Percentiles rank a stretch among this genome's conserved stretches.
Evolutionary conservation across 2,329 filamentous ascomycete genomes (phyloP).

Genomic region (Tolypocladium tundrense): DNA sequence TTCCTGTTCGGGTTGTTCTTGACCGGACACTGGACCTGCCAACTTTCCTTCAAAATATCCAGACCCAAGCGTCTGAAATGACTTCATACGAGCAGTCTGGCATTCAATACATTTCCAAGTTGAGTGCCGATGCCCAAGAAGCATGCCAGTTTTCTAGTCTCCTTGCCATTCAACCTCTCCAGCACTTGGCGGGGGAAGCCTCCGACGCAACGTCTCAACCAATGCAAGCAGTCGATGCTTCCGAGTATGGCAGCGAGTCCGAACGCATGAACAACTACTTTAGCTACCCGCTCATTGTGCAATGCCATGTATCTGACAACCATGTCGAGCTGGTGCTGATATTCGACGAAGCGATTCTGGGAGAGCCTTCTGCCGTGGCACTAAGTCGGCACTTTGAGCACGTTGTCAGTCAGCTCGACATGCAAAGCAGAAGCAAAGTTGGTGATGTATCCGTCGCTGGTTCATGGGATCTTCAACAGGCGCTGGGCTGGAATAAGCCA

Average conservation of each 20-base stretch:
- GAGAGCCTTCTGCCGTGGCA: background rate
- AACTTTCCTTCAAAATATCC: slow-evolving; percentile 7
- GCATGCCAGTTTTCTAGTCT: slow-evolving; percentile 2
- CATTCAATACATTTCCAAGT: slow-evolving; percentile 6
- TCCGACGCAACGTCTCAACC: background rate
- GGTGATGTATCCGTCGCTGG: background rate
- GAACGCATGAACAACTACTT: slow-evolving; percentile 1
- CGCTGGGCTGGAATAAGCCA: background rate
- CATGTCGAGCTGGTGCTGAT: background rate
- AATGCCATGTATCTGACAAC: background rate
- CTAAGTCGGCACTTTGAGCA: background rate
- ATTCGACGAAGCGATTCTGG: background rate
- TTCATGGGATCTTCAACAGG: background rate
- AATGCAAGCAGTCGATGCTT: background rate
- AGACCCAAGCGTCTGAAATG: slow-evolving; percentile 8
- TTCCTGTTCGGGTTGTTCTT: slow-evolving; percentile 6
- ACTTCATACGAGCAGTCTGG: slow-evolving; percentile 8
- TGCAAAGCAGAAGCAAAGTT: background rate
- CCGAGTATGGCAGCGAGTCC: background rate
- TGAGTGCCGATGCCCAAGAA: background rate
- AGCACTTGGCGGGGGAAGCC: background rate
- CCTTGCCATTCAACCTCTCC: background rate
- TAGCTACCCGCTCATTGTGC: slow-evolving; percentile 1
- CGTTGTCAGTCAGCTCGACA: background rate
- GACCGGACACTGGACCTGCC: slow-evolving; percentile 1